Evolutionary conservation across 768 basidiomycete species (phyloP).

Genomic region (Harrya chromipes): DNA sequence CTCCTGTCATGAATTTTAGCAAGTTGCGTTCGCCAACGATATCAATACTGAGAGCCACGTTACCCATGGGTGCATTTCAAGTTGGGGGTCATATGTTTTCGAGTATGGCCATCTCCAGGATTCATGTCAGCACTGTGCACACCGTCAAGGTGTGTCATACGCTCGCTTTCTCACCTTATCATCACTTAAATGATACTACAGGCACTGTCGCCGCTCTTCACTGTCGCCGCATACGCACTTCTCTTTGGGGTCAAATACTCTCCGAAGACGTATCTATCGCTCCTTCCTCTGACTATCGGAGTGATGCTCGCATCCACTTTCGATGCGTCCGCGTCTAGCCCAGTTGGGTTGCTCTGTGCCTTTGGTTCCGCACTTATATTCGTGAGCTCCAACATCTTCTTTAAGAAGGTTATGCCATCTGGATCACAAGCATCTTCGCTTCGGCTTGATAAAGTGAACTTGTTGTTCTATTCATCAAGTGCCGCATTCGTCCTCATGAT

Average conservation of each 20-base stretch:
- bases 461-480: constrained; percentile 89
- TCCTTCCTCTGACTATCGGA: constrained; percentile 91
- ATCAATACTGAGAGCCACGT: constrained; percentile 70
- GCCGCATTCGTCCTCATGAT: constrained; percentile 97
- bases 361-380: constrained; percentile 97
- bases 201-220: constrained; percentile 97
- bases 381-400: constrained; percentile 97
- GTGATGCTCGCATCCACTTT: constrained; percentile 98
- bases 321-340: constrained; percentile 85
- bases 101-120: constrained; percentile 93
- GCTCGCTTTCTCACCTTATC: neutral
- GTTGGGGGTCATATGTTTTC: constrained; percentile 98
- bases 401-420: constrained; percentile 95
- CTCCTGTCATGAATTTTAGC: constrained; percentile 63
- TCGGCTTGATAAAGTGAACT: constrained; percentile 95
- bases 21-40: constrained; percentile 67
- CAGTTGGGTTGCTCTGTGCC: constrained; percentile 86
- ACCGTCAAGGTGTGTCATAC: constrained; percentile 83
- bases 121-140: constrained; percentile 96
- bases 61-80: constrained; percentile 97
- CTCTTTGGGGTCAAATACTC: constrained; percentile 95
- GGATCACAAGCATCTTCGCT: constrained; percentile 50
- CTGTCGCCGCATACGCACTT: constrained; percentile 91
- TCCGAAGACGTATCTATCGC: constrained; percentile 83
- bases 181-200: constrained; percentile 31